These are phyloP conservation scores for Xylariales sp. DNA, from an alignment of 2,329 filamentous ascomycete species.

Conservation along the genomic window DNA sequence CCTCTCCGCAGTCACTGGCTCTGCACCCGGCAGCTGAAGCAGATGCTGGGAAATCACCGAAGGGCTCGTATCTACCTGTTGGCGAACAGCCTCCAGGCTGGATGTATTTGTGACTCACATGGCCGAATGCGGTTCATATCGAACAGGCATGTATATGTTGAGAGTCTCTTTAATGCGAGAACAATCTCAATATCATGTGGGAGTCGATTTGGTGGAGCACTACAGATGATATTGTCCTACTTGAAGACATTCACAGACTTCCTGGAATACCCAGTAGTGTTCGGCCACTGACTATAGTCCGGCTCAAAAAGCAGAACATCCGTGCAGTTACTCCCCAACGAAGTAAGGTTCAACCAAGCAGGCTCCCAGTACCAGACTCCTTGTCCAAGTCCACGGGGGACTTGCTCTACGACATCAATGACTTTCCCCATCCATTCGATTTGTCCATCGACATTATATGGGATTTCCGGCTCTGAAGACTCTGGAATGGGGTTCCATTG, in stretches of 20 bases:
- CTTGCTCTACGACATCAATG: conserved; percentile 1
- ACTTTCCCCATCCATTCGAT: conserved; percentile 7
- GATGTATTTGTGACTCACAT: no score
- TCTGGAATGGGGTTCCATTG: conserved; percentile 3
- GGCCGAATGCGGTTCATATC: no score
- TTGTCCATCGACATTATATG: conserved; percentile 4
- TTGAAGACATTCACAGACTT: conserved; percentile 4
- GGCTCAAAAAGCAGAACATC: conserved; percentile 4
- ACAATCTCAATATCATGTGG: no score
- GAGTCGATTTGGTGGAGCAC: no score
- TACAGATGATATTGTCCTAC: no score
- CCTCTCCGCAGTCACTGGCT: no score
- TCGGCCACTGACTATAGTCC: conserved; percentile 3
- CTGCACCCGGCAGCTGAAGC: no score
- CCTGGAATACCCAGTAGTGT: conserved; percentile 4
- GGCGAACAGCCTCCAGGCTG: no score
- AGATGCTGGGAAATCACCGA: no score
- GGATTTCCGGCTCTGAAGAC: conserved; percentile 5
- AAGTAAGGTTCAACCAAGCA: conserved; percentile 4
- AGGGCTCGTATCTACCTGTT: no score
- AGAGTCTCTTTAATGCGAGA: no score
- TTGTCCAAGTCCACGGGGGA: conserved; percentile 2
- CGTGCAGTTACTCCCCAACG: conserved; percentile 5
- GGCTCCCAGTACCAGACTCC: conserved; percentile 8
- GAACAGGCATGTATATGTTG: no score